These are phyloP conservation scores for Rhizophagus prolifer DNA, from an alignment of 192 early-diverging fungal species.

Conservation along the genomic window DNA sequence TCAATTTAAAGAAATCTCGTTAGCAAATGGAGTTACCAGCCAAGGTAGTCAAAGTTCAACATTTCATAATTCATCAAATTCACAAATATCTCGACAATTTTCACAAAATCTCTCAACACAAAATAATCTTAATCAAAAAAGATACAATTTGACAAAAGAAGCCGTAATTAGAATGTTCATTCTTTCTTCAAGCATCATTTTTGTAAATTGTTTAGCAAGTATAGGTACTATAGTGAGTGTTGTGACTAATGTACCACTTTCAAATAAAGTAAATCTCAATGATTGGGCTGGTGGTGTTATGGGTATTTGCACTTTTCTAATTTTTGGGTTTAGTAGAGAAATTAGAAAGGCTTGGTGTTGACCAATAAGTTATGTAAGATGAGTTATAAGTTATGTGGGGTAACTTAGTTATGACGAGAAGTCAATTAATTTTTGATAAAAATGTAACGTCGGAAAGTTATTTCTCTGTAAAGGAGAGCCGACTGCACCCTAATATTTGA, in stretches of 20 bases:
- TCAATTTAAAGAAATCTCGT: neutral
- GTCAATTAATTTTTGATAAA: too few relatives aligned
- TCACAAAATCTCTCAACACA: neutral
- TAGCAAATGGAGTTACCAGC: neutral
- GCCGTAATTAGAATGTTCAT: neutral
- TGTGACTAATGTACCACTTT: neutral
- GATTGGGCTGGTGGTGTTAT: neutral
- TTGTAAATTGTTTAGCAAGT: neutral
- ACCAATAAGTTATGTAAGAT: too few relatives aligned
- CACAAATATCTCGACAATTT: neutral
- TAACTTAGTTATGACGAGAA: too few relatives aligned
- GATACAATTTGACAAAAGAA: neutral
- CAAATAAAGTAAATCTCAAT: neutral
- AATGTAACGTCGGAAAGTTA: too few relatives aligned
- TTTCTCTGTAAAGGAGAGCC: too few relatives aligned
- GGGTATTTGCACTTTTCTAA: neutral
- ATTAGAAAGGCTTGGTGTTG: neutral
- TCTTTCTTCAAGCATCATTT: neutral
- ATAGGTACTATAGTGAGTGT: neutral
- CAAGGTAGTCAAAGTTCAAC: neutral
- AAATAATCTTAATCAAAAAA: neutral
- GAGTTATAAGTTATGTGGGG: too few relatives aligned
- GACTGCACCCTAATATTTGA: too few relatives aligned
- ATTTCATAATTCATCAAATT: neutral
- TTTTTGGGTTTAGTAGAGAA: neutral